Base-by-base conservation (phyloP, 176 grass and related monocot species). In the Alopecurus myosuroides region DNA sequence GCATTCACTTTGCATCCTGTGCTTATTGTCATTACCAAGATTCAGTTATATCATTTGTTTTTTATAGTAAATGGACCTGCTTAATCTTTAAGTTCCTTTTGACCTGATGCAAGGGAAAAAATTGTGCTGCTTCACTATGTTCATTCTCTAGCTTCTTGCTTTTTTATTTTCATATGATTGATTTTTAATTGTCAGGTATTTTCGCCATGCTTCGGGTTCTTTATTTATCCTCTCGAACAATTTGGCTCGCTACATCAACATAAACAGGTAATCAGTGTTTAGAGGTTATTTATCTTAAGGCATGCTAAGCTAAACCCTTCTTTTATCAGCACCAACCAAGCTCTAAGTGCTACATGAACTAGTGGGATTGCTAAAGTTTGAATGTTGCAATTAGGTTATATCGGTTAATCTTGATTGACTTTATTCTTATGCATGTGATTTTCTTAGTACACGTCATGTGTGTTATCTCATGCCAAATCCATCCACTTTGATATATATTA, bases 141-240 rank as follows among this genome's bases (percentile, higher is more conserved):
- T 65, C 35, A 26, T 49, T 60, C 26, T 82, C 15, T 61, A 51
- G 46, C 13, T 36, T 88, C 18, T 65, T n/a, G 9, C 4, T 68
- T 68, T 70, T 31, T 1, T 44, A 66, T 74, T 37, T 18, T 25
- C 45, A 58, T 17, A 46, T 52, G 28, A 64, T 56, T 76, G 57
- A 46, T 68, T 77, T 87, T 36, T 51, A 48, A 56, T 77, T 64
- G 2, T 92, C 91, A 99, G 97, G 73, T 99, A 99, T 70, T 99
- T 99, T 83, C 91, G 97, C 37, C 97, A 99, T 92, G 93, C 97
- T 91, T 87, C 97, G 68, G 93, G 93, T 67, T 87, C 89, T 77
- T 82, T 99, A 56, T 87, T 96, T 70, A 91, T 99, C 73, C 84
- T 99, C 67, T 99, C 97, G 17, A 94, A 94, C 6, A 99, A 94